Evolutionary conservation across 2,329 filamentous ascomycete genomes (phyloP).

Genomic region (Didymella keratinophila): DNA sequence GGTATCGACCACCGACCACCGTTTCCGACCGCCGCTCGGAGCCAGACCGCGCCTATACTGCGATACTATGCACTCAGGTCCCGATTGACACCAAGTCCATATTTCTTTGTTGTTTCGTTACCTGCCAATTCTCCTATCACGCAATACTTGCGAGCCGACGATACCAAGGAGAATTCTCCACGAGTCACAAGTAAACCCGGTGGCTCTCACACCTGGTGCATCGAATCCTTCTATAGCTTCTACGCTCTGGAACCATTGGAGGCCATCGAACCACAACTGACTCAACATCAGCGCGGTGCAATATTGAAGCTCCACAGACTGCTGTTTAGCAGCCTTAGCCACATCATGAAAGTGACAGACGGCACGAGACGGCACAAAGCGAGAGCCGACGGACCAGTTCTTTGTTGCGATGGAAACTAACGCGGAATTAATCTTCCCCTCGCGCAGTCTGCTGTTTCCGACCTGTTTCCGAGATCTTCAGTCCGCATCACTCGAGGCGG

Average conservation of each 20-base stretch:
- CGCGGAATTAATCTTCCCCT: conserved; percentile 11
- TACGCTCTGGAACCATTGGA: conserved; percentile 13
- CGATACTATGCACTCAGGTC: conserved; percentile 4
- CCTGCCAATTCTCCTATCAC: conserved; percentile 13
- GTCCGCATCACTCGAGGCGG: conserved; percentile 5
- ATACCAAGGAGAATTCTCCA: conserved; percentile 17
- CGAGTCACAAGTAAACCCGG: conserved; percentile 17
- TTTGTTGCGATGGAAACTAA: conserved; percentile 18
- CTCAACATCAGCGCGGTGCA: conserved; percentile 15
- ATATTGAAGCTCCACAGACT: conserved; percentile 22
- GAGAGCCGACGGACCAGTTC: conserved; percentile 7
- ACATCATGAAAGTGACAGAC: conserved; percentile 13
- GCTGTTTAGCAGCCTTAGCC: conserved; percentile 17
- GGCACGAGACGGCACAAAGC: conserved; percentile 21
- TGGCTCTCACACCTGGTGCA: conserved; percentile 12
- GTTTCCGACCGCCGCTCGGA: conserved; percentile 1
- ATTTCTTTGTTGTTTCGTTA: conserved; percentile 13
- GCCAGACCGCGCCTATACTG: conserved; percentile 1
- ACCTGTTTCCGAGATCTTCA: conserved; percentile 2
- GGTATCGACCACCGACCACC: conserved; percentile 3
- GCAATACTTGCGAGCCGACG: conserved; percentile 8
- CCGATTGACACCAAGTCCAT: conserved; percentile 21
- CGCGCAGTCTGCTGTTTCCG: conserved; percentile 18
- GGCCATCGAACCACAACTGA: conserved; percentile 17
- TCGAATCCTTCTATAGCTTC: conserved; percentile 18